These are phyloP conservation scores for Trichoderma arundinaceum DNA, from an alignment of 2,329 filamentous ascomycete species.

Conservation along the genomic window DNA sequence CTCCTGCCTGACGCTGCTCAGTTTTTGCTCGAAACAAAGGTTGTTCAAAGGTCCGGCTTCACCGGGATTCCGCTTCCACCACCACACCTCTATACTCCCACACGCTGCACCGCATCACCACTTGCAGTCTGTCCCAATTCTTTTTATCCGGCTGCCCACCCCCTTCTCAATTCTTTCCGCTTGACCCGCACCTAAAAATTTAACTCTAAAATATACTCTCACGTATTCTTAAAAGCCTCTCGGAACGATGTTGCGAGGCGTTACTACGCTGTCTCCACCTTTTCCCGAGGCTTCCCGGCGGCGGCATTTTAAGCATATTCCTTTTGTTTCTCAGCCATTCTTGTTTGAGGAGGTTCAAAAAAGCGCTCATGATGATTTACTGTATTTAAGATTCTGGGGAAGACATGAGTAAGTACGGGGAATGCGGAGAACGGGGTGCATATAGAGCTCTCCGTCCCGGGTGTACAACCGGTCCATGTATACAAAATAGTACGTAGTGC, in stretches of 20 bases:
- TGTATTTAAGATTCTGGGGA: neutral
- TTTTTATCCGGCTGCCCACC: neutral
- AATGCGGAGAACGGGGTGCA: neutral
- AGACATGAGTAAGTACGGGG: neutral
- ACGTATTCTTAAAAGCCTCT: constrained; percentile 9
- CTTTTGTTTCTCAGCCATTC: too few relatives aligned
- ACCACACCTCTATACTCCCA: neutral
- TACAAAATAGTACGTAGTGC: too few relatives aligned
- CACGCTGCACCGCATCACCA: neutral
- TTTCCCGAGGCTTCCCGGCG: constrained; percentile 17
- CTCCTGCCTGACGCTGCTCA: neutral
- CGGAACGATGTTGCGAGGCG: neutral
- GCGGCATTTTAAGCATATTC: neutral
- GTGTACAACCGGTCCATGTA: too few relatives aligned
- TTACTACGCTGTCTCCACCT: constrained; percentile 16
- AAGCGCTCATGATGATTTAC: too few relatives aligned
- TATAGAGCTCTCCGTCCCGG: neutral
- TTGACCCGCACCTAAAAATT: constrained; percentile 10
- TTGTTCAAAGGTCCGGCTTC: constrained; percentile 2
- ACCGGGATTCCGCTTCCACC: constrained; percentile 15
- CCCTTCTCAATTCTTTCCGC: neutral
- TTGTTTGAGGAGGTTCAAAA: too few relatives aligned
- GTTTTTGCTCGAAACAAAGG: neutral
- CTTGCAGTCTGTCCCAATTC: neutral
- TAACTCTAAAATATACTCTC: constrained; percentile 21